Conservation (phyloP, 176 grass and related monocot species). For the Panicum miliaceum region DNA sequence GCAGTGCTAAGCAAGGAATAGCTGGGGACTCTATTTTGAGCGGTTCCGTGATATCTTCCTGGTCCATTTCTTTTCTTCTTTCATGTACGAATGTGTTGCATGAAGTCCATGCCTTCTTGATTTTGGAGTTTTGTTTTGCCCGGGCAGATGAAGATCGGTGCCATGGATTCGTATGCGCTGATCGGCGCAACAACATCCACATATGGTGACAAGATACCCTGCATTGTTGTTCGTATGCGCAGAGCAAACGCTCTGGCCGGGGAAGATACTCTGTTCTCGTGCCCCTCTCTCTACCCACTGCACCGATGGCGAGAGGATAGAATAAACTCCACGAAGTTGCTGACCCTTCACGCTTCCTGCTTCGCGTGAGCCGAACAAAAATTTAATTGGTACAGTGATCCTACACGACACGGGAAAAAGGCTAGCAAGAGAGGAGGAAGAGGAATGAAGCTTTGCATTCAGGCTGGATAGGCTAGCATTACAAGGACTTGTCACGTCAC, state of each 20-base stretch:
- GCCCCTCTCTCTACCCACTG: neutral
- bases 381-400: too few species aligned
- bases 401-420: conserved; percentile 4
- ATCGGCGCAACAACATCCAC: neutral
- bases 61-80: neutral
- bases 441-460: neutral
- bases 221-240: neutral
- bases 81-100: neutral
- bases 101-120: neutral
- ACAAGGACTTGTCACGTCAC: neutral
- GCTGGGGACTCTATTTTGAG: neutral
- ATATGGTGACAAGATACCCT: neutral
- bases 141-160: neutral
- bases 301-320: neutral
- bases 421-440: neutral
- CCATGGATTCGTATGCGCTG: neutral
- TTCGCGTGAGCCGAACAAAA: neutral
- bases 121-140: conserved; percentile 5
- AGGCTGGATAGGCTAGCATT: neutral
- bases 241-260: neutral
- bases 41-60: neutral
- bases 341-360: conserved; percentile 28
- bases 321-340: conserved; percentile 25
- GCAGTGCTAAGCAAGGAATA: neutral
- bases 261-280: neutral